phyloP scores from a whole-genome alignment of 139 green algal species.

The Auxenochlorella pyrenoidosa region DNA sequence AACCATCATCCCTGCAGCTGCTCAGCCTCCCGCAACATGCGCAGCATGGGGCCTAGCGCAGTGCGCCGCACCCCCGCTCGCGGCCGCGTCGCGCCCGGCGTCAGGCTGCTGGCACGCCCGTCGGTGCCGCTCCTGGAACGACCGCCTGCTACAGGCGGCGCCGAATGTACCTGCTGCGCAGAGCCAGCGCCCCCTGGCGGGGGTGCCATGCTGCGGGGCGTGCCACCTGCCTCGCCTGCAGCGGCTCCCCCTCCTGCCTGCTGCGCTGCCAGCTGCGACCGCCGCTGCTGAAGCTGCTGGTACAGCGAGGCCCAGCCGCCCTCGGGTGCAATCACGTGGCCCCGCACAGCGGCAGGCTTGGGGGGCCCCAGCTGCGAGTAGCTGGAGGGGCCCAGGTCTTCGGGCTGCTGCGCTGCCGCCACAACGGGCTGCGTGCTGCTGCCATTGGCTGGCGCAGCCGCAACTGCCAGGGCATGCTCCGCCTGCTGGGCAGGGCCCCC shows the following conservation, averaged over 20 bases:
- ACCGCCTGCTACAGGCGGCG: neutral
- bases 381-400: constrained; percentile 4
- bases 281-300: constrained; percentile 40
- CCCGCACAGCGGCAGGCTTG: neutral
- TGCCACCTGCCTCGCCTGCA: neutral
- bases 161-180: neutral
- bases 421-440: neutral
- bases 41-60: constrained; percentile 46
- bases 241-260: constrained; percentile 8
- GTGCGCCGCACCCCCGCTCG: constrained; percentile 35
- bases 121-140: neutral
- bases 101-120: constrained; percentile 22
- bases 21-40: constrained; percentile 38
- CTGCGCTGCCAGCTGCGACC: constrained; percentile 19
- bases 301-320: constrained; percentile 33
- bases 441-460: neutral
- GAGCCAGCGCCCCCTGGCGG: neutral
- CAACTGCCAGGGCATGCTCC: neutral
- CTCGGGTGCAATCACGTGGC: constrained; percentile 6
- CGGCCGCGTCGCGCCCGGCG: constrained; percentile 27
- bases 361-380: constrained; percentile 43
- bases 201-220: neutral
- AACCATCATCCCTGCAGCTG: neutral
- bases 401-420: neutral
- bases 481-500: too few relatives aligned